These are phyloP conservation scores for Filobasidium wieringae DNA, from an alignment of 768 basidiomycete genomes.

Conservation along the genomic window DNA sequence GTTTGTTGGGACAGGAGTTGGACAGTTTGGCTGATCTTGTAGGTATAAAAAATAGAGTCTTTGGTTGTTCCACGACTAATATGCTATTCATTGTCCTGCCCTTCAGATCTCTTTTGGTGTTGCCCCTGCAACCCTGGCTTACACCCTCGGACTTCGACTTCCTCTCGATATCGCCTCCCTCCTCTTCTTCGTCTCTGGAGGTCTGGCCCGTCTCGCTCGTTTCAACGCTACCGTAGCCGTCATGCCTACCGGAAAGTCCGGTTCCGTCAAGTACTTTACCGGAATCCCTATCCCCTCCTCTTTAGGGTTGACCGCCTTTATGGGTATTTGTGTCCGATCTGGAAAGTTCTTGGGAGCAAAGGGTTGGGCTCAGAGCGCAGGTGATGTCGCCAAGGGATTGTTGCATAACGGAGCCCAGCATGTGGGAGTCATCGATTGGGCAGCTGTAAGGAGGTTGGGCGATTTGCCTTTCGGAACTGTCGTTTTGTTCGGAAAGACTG, in stretches of 20 bases:
- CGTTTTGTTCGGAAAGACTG: slow-evolving; percentile 25
- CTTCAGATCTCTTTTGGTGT: slow-evolving; percentile 96
- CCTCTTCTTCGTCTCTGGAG: slow-evolving; percentile 85
- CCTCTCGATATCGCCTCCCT: slow-evolving; percentile 79
- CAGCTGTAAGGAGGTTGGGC: slow-evolving; percentile 3
- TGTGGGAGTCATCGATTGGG: not conserved
- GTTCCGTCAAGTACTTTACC: slow-evolving; percentile 92
- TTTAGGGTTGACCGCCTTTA: slow-evolving; percentile 60
- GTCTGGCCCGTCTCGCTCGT: slow-evolving; percentile 87
- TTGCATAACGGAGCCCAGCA: not conserved
- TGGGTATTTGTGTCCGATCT: slow-evolving; percentile 70
- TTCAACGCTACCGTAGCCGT: slow-evolving; percentile 98
- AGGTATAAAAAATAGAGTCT: slow-evolving; percentile 26
- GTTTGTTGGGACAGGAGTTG: slow-evolving; percentile 92
- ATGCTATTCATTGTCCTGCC: too few species aligned
- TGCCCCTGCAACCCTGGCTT: slow-evolving; percentile 85
- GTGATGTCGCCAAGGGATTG: slow-evolving; percentile 25
- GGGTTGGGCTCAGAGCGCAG: slow-evolving; percentile 64
- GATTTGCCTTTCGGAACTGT: slow-evolving; percentile 45
- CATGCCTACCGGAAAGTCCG: slow-evolving; percentile 70
- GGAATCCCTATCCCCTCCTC: slow-evolving; percentile 93
- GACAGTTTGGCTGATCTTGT: slow-evolving; percentile 95
- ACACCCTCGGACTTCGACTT: slow-evolving; percentile 78
- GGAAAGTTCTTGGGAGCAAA: slow-evolving; percentile 72
- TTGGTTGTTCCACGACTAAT: not conserved